Evolutionary conservation across 495 filamentous ascomycete genomes (phyloP).

Genomic region (Penicillium desertorum): DNA sequence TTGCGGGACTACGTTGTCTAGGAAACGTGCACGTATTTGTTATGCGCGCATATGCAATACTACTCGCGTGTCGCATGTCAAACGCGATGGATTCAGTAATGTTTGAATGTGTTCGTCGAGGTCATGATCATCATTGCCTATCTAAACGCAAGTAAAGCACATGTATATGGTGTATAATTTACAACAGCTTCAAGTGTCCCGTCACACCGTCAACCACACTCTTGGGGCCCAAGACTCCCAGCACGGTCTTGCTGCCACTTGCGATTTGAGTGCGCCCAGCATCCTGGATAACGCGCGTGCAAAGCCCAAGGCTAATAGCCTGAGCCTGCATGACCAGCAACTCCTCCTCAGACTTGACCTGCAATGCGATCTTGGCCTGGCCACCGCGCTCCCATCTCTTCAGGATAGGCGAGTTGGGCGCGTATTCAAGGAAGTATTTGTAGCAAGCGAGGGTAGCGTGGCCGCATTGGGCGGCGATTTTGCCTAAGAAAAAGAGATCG

Average conservation of each 20-base stretch:
- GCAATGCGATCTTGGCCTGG: slow-evolving; percentile 90
- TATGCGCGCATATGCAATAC: too few relatives aligned
- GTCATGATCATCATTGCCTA: slow-evolving; percentile 32
- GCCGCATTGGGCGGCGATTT: slow-evolving; percentile 95
- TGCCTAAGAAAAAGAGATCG: slow-evolving; percentile 55
- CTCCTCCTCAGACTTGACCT: slow-evolving; percentile 80
- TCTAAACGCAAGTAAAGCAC: slow-evolving; percentile 12
- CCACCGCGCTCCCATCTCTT: slow-evolving; percentile 79
- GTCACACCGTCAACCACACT: slow-evolving; percentile 84
- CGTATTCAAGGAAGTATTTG: slow-evolving; percentile 67
- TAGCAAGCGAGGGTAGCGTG: slow-evolving; percentile 97
- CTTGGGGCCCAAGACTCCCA: slow-evolving; percentile 88
- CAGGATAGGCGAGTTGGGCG: slow-evolving; percentile 63
- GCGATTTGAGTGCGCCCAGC: slow-evolving; percentile 97
- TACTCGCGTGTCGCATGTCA: background rate
- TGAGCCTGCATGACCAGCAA: slow-evolving; percentile 71
- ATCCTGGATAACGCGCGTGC: slow-evolving; percentile 85
- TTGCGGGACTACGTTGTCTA: background rate
- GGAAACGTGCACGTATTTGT: background rate
- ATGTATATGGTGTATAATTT: slow-evolving; percentile 18
- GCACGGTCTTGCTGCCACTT: slow-evolving; percentile 83
- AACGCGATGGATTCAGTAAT: background rate
- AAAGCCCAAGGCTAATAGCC: slow-evolving; percentile 80
- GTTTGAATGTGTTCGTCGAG: slow-evolving; percentile 16
- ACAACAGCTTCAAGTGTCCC: slow-evolving; percentile 84